A percentile compares a stretch with the other conserved stretches of the same genome.
Conservation (phyloP, 2,329 filamentous ascomycete genomes). For the Chrysoporthe puriensis region DNA sequence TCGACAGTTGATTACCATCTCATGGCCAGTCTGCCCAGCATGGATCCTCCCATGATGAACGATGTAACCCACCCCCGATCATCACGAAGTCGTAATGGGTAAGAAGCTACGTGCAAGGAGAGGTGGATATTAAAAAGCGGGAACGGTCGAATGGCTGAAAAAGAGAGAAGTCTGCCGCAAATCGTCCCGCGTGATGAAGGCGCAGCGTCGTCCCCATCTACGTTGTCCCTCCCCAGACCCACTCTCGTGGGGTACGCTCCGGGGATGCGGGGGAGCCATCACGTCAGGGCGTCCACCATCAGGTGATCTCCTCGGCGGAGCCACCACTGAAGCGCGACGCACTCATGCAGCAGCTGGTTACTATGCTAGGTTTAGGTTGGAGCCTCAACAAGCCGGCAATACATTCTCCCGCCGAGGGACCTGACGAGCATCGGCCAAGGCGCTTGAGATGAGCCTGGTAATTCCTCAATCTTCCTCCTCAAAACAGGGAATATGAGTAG, state of each 20-base stretch:
- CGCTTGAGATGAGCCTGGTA: neutral
- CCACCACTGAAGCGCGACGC: constrained; percentile 9
- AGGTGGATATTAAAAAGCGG: neutral
- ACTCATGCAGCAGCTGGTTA: neutral
- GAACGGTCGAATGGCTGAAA: too few relatives aligned
- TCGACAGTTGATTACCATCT: neutral
- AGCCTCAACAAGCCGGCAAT: neutral
- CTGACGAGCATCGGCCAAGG: neutral
- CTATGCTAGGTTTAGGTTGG: neutral
- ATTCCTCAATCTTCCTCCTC: neutral
- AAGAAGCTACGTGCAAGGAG: neutral
- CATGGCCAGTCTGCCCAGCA: neutral
- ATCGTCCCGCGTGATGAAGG: neutral
- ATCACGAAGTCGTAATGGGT: neutral
- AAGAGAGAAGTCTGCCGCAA: neutral
- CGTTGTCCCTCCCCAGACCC: constrained; percentile 3
- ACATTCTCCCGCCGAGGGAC: neutral
- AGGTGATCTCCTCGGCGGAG: constrained; percentile 1
- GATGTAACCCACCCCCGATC: neutral
- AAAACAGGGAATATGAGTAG: neutral
- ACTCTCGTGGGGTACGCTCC: neutral
- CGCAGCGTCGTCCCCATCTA: neutral
- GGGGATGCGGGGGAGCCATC: neutral
- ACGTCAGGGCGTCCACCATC: constrained; percentile 4
- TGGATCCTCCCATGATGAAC: neutral